Evolutionary conservation across 345 rosid genomes (phyloP).

Genomic region (Gossypium longicalyx): DNA sequence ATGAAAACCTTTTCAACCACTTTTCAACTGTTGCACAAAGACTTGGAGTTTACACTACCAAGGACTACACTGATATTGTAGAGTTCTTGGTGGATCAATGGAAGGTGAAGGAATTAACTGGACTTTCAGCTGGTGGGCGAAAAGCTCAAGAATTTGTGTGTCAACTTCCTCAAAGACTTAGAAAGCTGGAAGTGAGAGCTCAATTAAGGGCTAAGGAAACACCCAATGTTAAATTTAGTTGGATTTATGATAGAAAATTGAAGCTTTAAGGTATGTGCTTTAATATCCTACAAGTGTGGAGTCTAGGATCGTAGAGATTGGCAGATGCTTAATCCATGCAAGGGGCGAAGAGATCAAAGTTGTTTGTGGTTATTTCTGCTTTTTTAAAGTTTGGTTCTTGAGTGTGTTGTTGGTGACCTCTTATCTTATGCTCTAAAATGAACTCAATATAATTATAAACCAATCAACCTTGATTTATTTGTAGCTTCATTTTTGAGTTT

Average conservation of each 20-base stretch:
- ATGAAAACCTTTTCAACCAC: slow-evolving; percentile 67
- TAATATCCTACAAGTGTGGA: no score
- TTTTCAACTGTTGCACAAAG: slow-evolving; percentile 81
- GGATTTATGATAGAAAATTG: slow-evolving; percentile 71
- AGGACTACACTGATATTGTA: slow-evolving; percentile 78
- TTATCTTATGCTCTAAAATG: no score
- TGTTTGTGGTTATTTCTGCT: no score
- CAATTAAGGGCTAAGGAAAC: slow-evolving; percentile 48
- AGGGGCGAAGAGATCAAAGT: no score
- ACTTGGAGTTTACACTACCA: slow-evolving; percentile 79
- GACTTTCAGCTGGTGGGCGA: slow-evolving; percentile 71
- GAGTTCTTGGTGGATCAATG: slow-evolving; percentile 83
- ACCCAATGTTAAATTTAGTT: slow-evolving; percentile 59
- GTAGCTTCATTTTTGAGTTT: no score
- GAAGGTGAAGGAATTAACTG: slow-evolving; percentile 56
- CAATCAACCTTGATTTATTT: no score
- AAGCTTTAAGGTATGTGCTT: slow-evolving; percentile 33
- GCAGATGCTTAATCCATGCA: no score
- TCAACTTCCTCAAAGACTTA: slow-evolving; percentile 59
- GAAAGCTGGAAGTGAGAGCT: slow-evolving; percentile 65
- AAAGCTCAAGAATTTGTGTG: slow-evolving; percentile 84
- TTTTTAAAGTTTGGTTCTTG: no score
- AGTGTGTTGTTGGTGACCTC: no score
- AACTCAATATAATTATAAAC: no score
- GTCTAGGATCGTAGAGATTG: no score